Conservation (phyloP, 1,284 basidiomycete genomes). For the Grifola frondosa region DNA sequence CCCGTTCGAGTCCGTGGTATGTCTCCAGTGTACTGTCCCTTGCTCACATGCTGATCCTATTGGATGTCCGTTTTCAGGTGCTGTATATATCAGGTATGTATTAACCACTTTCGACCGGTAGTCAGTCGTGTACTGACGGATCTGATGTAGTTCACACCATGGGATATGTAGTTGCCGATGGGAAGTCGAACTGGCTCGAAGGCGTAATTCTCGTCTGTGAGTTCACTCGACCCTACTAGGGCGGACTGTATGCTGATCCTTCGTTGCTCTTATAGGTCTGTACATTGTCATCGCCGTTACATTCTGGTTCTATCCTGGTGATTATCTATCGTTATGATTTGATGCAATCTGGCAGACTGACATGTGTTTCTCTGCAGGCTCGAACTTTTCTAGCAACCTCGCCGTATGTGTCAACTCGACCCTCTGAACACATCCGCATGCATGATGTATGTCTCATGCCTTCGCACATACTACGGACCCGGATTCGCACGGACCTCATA, state of each 20-base stretch:
- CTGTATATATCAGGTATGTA: constrained; percentile 36
- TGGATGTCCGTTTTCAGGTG: constrained; percentile 18
- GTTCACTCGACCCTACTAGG: constrained; percentile 4
- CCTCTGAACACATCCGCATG: constrained; percentile 2
- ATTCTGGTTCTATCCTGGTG: constrained; percentile 67
- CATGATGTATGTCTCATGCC: no score
- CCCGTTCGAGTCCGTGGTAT: constrained; percentile 72
- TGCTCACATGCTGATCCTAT: background rate
- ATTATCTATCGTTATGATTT: background rate
- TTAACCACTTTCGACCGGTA: no score
- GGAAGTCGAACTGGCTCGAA: constrained; percentile 83
- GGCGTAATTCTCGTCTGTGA: constrained; percentile 51
- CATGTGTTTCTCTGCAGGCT: constrained; percentile 22
- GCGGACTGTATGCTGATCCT: background rate
- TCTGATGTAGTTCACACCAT: constrained; percentile 64
- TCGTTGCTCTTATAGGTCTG: constrained; percentile 42
- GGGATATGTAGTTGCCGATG: constrained; percentile 80
- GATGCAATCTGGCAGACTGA: background rate
- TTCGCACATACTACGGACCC: no score
- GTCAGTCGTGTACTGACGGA: no score
- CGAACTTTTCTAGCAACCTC: constrained; percentile 38
- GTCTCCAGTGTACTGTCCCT: background rate
- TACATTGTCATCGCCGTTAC: constrained; percentile 67
- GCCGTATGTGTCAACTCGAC: constrained; percentile 29
- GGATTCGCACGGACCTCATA: no score